Evolutionary conservation across 2,329 filamentous ascomycete genomes (phyloP), one percentile per base, ranked within the genome.

Genomic region (Fusarium drepaniforme): DNA sequence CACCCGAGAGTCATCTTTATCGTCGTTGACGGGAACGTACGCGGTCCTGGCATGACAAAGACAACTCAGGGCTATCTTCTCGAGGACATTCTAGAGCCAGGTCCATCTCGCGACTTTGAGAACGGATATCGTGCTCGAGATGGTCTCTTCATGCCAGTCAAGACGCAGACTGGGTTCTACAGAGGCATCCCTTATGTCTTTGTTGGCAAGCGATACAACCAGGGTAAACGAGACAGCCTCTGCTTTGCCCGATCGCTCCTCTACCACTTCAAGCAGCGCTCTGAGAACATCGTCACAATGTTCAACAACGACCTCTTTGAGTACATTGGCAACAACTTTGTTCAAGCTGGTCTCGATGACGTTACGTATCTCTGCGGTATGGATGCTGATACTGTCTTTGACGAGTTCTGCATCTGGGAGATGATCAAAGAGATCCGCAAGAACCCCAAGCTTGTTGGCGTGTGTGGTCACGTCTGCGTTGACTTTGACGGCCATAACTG

Each of bases 161-260:
- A 83, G 65, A 81, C 85, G 7, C 82, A 85, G 25, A 84, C 81
- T 0, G 87, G 87, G 0, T 80, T 77, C 38, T 88, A 87, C 79
- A 85, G 84, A 72, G 86, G 84, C 1, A 72, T 87, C 0, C 86
- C 86, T 0, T 88, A 85, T 66, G 79, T 87, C 35, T 85, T 86
- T 66, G 84, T 88, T 42, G 84, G 86, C 57, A 88, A 88, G 75
- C 81, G 84, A 16, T 84, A 86, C 76, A 88, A 87, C 76, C 85
- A 87, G 71, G 86, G 86, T 40, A 88, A 88, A 77, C 82, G 86
- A 3, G 87, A 88, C 75, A 86, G 86, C 58, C 77, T 88, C 49
- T 87, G 86, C 72, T 83, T 88, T n/a, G 84, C 83, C 2, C 85
- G 86, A 0, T 88, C 86, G 1, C 85, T 88, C 53, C 76, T 88